Evolutionary conservation across 2,329 filamentous ascomycete species (phyloP).

Genomic region (Sarocladium brachiariae): DNA sequence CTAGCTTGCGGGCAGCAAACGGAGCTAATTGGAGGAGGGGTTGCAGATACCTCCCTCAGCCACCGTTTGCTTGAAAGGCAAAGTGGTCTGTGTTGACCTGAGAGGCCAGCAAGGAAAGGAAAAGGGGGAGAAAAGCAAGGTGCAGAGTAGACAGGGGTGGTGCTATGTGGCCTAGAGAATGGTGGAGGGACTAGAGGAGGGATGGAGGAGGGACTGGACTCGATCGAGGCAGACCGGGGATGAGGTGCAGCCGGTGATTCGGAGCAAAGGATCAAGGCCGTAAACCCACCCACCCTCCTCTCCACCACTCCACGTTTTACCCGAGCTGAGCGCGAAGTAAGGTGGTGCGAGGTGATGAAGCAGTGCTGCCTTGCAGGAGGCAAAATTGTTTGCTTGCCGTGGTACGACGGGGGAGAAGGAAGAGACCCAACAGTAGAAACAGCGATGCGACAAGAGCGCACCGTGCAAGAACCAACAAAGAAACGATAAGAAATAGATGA

Average conservation of each 20-base stretch:
- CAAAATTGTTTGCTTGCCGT: neutral
- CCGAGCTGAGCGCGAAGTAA: neutral
- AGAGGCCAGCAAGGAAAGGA: neutral
- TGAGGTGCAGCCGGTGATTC: constrained; percentile 3
- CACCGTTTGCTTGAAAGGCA: neutral
- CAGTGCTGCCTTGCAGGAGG: neutral
- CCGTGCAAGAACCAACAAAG: too few relatives aligned
- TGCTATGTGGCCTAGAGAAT: too few relatives aligned
- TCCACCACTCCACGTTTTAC: neutral
- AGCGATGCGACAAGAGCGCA: too few relatives aligned
- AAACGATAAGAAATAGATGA: too few relatives aligned
- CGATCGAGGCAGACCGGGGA: neutral
- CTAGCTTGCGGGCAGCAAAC: neutral
- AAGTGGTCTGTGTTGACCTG: neutral
- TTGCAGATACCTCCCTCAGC: neutral
- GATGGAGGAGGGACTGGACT: neutral
- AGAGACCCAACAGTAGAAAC: neutral
- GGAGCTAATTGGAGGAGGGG: neutral
- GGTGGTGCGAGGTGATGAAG: neutral
- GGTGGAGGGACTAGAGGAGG: neutral
- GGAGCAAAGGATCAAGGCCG: constrained; percentile 5
- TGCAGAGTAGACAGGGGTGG: too few relatives aligned
- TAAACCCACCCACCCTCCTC: neutral
- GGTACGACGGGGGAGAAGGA: neutral
- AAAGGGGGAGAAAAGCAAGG: neutral